Evolutionary conservation across 2,329 filamentous ascomycete species (phyloP).

Genomic region (Chrysoporthe deuterocubensis): DNA sequence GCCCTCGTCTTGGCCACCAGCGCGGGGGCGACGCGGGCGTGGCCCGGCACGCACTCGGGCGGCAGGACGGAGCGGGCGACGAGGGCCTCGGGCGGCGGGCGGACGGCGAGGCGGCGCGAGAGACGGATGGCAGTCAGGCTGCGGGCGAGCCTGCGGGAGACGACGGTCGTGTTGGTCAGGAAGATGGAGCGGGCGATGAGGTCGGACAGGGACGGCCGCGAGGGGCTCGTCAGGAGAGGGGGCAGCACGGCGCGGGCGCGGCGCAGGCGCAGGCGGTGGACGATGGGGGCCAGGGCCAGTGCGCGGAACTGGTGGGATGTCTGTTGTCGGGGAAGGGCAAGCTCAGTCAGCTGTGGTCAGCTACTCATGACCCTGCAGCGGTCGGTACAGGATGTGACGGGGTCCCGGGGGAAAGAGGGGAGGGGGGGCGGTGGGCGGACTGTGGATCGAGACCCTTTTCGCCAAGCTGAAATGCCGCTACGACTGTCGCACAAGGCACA

Average conservation of each 20-base stretch:
- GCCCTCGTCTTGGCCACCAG: constrained; percentile 65
- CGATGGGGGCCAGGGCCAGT: constrained; percentile 66
- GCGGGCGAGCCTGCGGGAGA: constrained; percentile 66
- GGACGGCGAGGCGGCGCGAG: constrained; percentile 61
- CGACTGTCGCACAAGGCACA: not conserved
- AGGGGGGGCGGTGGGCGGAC: not conserved
- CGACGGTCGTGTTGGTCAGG: constrained; percentile 66
- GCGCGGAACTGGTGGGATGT: constrained; percentile 64
- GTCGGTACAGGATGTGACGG: not conserved
- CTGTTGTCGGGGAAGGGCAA: constrained; percentile 41
- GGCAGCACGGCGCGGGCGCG: constrained; percentile 58
- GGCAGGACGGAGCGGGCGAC: constrained; percentile 69
- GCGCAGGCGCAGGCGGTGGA: constrained; percentile 66
- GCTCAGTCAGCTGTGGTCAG: constrained; percentile 13
- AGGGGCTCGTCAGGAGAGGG: constrained; percentile 59
- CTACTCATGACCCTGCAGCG: not conserved
- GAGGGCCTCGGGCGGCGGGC: constrained; percentile 63
- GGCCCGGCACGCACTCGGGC: constrained; percentile 61
- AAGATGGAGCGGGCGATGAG: constrained; percentile 69
- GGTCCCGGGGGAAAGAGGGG: not conserved
- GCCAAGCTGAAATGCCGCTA: not conserved
- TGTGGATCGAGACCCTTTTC: not conserved
- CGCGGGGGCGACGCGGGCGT: constrained; percentile 56
- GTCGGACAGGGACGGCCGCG: constrained; percentile 62
- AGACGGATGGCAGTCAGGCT: constrained; percentile 69